Conservation (phyloP, 2,329 filamentous ascomycete species). For the Hymenoscyphus repandus region DNA sequence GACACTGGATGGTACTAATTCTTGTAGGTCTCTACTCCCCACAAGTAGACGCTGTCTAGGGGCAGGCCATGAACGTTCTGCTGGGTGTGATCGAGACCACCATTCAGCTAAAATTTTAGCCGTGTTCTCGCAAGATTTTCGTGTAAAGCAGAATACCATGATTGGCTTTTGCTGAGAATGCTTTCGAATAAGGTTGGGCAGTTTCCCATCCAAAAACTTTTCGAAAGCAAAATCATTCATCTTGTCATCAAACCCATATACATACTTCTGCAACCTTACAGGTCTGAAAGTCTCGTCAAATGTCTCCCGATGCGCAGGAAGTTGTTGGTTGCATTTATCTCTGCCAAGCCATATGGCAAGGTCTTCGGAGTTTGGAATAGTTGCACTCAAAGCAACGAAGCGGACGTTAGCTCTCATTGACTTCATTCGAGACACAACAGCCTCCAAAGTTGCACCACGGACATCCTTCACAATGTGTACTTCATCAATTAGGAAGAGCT, state of each 20-base stretch:
- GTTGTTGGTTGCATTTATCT: constrained; percentile 50
- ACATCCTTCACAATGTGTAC: constrained; percentile 80
- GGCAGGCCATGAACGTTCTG: constrained; percentile 57
- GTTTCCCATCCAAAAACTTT: constrained; percentile 57
- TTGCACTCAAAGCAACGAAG: constrained; percentile 78
- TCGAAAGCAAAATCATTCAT: constrained; percentile 75
- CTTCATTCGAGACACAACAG: constrained; percentile 84
- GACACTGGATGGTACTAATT: constrained; percentile 50
- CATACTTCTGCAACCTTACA: constrained; percentile 69
- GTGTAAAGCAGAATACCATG: constrained; percentile 78
- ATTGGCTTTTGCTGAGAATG: constrained; percentile 69
- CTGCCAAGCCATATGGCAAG: constrained; percentile 76
- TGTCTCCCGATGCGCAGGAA: constrained; percentile 60
- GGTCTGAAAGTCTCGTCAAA: constrained; percentile 80
- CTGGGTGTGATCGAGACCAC: constrained; percentile 49
- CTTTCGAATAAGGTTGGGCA: constrained; percentile 60
- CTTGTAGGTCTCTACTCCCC: constrained; percentile 54
- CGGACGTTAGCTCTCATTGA: constrained; percentile 68
- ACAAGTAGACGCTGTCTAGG: constrained; percentile 49
- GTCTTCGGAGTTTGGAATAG: constrained; percentile 76
- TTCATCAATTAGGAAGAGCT: constrained; percentile 80
- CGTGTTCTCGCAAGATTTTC: constrained; percentile 63
- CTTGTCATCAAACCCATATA: constrained; percentile 61
- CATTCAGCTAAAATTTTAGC: constrained; percentile 62
- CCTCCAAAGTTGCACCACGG: constrained; percentile 75